These are phyloP conservation scores for Colletotrichum falcatum DNA, from an alignment of 2,329 filamentous ascomycete species.

Conservation along the genomic window DNA sequence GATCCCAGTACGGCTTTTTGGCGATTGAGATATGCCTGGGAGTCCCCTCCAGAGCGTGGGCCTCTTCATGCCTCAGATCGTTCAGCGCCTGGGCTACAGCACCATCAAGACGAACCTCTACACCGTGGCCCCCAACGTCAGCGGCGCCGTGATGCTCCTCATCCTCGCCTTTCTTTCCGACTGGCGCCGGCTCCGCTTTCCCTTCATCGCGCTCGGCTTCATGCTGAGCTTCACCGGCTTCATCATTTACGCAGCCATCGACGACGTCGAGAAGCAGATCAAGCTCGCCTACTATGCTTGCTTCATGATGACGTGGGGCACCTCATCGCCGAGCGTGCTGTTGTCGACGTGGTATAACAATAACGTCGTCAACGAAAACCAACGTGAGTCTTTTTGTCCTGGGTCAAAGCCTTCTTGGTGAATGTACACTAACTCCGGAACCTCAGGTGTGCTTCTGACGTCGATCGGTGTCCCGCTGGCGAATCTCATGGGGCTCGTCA, in stretches of 20 bases:
- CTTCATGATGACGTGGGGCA: constrained; percentile 89
- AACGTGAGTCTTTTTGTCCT: constrained; percentile 62
- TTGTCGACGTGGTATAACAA: constrained; percentile 79
- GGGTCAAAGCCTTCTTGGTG: background rate
- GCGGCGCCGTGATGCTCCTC: constrained; percentile 78
- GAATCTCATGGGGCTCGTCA: constrained; percentile 81
- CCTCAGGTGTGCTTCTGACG: constrained; percentile 22
- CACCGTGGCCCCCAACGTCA: constrained; percentile 83
- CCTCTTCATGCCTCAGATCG: constrained; percentile 67
- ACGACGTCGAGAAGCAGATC: constrained; percentile 67
- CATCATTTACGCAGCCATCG: constrained; percentile 80
- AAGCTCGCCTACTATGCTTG: constrained; percentile 59
- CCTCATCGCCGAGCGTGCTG: constrained; percentile 79
- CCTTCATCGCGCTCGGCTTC: constrained; percentile 81
- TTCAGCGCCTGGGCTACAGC: constrained; percentile 56
- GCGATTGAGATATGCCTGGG: constrained; percentile 70
- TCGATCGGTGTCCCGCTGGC: constrained; percentile 79
- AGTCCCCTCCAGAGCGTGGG: constrained; percentile 66
- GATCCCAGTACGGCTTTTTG: constrained; percentile 23
- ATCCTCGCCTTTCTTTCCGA: constrained; percentile 80
- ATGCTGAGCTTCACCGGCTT: constrained; percentile 81
- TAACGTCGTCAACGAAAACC: constrained; percentile 82
- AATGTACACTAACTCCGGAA: background rate
- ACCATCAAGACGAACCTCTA: constrained; percentile 78
- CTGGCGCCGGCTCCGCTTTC: constrained; percentile 62